Evolutionary conservation across 768 basidiomycete genomes (phyloP).

Genomic region (Termitomyces titanicus): DNA sequence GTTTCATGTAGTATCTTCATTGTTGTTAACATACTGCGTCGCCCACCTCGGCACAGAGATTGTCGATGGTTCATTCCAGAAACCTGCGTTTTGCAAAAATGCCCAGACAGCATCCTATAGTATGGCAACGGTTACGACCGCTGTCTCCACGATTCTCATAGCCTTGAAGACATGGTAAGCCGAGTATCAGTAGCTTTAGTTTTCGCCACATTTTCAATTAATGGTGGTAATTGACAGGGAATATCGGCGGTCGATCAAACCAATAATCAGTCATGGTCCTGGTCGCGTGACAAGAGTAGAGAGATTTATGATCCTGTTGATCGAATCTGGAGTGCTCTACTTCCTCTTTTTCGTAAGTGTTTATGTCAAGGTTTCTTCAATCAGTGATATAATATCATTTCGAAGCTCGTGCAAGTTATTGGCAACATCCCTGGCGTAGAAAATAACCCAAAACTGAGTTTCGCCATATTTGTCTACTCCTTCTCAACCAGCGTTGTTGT

Average conservation of each 20-base stretch:
- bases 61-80: constrained; percentile 9
- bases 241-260: constrained; percentile 9
- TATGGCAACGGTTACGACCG: constrained; percentile 9
- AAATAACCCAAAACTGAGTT: background rate
- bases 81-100: constrained; percentile 9
- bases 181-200: background rate
- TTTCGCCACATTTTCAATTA: background rate
- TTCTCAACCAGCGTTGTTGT: constrained; percentile 11
- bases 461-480: constrained; percentile 6
- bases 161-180: constrained; percentile 9
- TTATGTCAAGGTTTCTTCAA: background rate
- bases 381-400: background rate
- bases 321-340: constrained; percentile 10
- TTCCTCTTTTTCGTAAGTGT: constrained; percentile 9
- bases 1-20: background rate
- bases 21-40: constrained; percentile 8
- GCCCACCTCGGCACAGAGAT: constrained; percentile 8
- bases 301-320: constrained; percentile 7
- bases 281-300: constrained; percentile 3
- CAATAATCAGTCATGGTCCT: background rate
- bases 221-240: background rate
- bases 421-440: constrained; percentile 1
- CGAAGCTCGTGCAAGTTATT: constrained; percentile 6
- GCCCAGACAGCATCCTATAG: constrained; percentile 6
- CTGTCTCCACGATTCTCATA: constrained; percentile 9